Base-by-base conservation (phyloP, 805 yeast species). In the Blastobotrys chiropterorum region DNA sequence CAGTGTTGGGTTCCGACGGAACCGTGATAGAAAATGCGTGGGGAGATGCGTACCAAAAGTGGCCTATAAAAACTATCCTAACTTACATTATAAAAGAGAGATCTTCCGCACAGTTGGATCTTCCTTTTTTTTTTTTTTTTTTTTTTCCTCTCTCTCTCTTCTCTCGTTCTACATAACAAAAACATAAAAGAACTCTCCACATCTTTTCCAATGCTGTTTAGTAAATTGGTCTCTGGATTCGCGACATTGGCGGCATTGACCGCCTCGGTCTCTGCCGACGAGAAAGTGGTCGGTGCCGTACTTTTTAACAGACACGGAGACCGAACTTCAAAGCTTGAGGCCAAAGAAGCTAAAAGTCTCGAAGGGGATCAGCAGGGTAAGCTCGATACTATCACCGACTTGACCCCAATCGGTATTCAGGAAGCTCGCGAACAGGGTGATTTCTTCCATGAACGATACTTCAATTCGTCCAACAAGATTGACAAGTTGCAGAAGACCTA, bases 261-360 rank as follows among this genome's bases (percentile, higher is more conserved):
- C 15, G 49, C 46, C 21, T 47, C 51, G n/a, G 59, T 43, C 30
- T 31, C 51, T 8, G 57, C 55, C 39, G 56, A 54, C 11, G 41
- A 53, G 17, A 49, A 7, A 11, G 51, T 62, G 19, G 67, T 72
- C 13, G 80, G 79, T 14, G 63, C 78, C 2, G 72, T 71, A 52
- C 71, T 76, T 57, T 74, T 74, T 56, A 76, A 75, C 39, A 68
- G 80, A 56, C 80, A 76, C 61, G 77, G 76, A 50, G 80, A 76
- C 59, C 68, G 80, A 56, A 67, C 73, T 46, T 65, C 72, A 38
- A 76, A 76, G 54, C 80, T 79, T 14, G 72, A 77, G 4, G 61
- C n/a, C n/a, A n/a, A n/a, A n/a, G n/a, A n/a, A n/a, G n/a, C n/a
- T n/a, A n/a, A n/a, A n/a, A 59, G 40, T 3, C 40, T 38, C 40